These are phyloP conservation scores for Hortaea werneckii DNA, from an alignment of 2,329 filamentous ascomycete species.

Conservation along the genomic window DNA sequence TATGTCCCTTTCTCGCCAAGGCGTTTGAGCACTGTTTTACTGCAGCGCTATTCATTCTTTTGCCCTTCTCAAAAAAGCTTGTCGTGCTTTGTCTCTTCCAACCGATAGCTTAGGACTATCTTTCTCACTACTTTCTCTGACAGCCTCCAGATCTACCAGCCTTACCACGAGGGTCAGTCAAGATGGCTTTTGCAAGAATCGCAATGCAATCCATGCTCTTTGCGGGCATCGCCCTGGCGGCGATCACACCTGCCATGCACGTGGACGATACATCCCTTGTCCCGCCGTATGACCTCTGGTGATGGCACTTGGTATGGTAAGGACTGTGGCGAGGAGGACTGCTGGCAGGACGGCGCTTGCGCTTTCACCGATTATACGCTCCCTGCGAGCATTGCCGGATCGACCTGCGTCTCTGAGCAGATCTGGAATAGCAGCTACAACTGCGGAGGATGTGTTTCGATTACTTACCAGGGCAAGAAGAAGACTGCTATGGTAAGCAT, in stretches of 20 bases:
- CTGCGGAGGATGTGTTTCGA: not conserved
- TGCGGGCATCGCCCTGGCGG: not conserved
- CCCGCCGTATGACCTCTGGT: conserved; percentile 4
- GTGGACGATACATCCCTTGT: conserved; percentile 3
- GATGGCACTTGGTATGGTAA: conserved; percentile 7
- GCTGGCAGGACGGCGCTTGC: conserved; percentile 5
- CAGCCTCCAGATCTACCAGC: too few species aligned
- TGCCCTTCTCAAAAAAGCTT: too few species aligned
- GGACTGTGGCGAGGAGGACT: conserved; percentile 10
- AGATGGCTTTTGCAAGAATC: too few species aligned
- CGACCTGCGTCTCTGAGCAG: too few species aligned
- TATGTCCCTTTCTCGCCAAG: too few species aligned
- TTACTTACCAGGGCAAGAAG: not conserved
- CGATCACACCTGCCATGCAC: not conserved
- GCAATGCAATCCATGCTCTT: not conserved
- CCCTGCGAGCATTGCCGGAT: not conserved
- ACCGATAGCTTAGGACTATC: too few species aligned
- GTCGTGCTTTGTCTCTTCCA: too few species aligned
- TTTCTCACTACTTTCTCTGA: too few species aligned
- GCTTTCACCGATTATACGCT: not conserved
- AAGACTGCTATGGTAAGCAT: not conserved
- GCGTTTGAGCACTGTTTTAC: too few species aligned
- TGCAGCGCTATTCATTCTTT: too few species aligned
- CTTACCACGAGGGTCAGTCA: too few species aligned
- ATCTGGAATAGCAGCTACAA: too few species aligned